Conservation (phyloP, 1,139 yeast species). For the Candida glucosophila region DNA sequence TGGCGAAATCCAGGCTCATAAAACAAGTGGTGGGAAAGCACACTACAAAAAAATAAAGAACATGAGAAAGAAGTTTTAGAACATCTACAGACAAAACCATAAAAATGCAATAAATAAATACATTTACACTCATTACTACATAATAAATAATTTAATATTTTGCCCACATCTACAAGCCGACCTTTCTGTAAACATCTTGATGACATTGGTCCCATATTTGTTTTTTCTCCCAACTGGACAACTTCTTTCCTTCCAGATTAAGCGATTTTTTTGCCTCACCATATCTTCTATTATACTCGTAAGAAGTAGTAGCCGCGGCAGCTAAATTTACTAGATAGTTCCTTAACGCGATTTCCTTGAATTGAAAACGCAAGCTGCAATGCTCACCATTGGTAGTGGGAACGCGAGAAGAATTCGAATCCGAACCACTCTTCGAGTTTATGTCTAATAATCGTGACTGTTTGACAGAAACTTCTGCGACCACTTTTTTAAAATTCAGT, state of each 20-base stretch:
- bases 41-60: constrained; percentile 60
- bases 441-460: constrained; percentile 40
- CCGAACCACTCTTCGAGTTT: constrained; percentile 20
- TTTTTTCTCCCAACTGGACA: constrained; percentile 36
- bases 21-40: constrained; percentile 68
- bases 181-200: constrained; percentile 39
- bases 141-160: too few relatives aligned
- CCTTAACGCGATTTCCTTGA: constrained; percentile 39
- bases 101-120: too few relatives aligned
- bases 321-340: constrained; percentile 44
- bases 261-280: constrained; percentile 24
- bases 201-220: constrained; percentile 42
- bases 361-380: constrained; percentile 25
- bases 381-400: constrained; percentile 27
- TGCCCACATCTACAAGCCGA: constrained; percentile 33
- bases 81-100: not conserved
- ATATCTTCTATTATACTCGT: constrained; percentile 36
- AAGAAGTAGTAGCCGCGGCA: constrained; percentile 49
- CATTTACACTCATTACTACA: too few relatives aligned
- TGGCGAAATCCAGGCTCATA: constrained; percentile 66
- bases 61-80: constrained; percentile 49
- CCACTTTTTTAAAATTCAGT: constrained; percentile 34
- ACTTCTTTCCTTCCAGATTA: constrained; percentile 22
- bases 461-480: constrained; percentile 44
- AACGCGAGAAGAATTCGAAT: constrained; percentile 10